Percentiles rank a stretch among this genome's conserved stretches.
phyloP scores from a whole-genome alignment of 306 rosid species.

The Corylus americana region DNA sequence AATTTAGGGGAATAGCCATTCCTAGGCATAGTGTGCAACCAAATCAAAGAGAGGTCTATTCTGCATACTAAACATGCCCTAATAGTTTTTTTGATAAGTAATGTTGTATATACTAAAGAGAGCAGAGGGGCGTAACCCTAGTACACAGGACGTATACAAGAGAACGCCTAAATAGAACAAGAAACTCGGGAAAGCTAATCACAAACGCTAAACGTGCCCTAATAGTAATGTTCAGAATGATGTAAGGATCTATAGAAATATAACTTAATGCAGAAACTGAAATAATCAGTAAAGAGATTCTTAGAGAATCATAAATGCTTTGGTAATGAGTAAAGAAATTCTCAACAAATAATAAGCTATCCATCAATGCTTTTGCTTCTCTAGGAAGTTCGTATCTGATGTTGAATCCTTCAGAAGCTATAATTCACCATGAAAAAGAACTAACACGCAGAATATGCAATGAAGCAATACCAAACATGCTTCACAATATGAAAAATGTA shows the following conservation, averaged over 20 bases:
- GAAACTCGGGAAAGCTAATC: too few relatives aligned
- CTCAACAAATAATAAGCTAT: conserved; percentile 2
- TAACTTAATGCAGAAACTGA: conserved; percentile 4
- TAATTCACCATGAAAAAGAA: not conserved
- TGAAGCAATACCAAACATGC: not conserved
- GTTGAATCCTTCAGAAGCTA: not conserved
- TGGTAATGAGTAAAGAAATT: conserved; percentile 5
- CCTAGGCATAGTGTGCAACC: too few relatives aligned
- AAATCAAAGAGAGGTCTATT: too few relatives aligned
- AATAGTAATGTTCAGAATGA: not conserved
- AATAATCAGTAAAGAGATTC: not conserved
- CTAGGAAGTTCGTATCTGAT: not conserved
- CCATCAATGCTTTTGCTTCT: conserved; percentile 5
- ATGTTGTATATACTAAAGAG: too few relatives aligned
- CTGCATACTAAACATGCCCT: too few relatives aligned
- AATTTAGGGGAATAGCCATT: too few relatives aligned
- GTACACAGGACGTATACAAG: too few relatives aligned
- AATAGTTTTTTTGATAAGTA: not conserved
- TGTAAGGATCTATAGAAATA: conserved; percentile 10
- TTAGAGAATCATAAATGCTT: not conserved
- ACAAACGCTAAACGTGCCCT: too few relatives aligned
- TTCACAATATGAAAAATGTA: not conserved
- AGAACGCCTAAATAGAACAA: too few relatives aligned
- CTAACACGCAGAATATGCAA: not conserved
- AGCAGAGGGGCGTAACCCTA: too few relatives aligned